These are phyloP conservation scores for Globisporangium uncinulatum DNA, from an alignment of 352 stramenopile genomes.

Conservation along the genomic window DNA sequence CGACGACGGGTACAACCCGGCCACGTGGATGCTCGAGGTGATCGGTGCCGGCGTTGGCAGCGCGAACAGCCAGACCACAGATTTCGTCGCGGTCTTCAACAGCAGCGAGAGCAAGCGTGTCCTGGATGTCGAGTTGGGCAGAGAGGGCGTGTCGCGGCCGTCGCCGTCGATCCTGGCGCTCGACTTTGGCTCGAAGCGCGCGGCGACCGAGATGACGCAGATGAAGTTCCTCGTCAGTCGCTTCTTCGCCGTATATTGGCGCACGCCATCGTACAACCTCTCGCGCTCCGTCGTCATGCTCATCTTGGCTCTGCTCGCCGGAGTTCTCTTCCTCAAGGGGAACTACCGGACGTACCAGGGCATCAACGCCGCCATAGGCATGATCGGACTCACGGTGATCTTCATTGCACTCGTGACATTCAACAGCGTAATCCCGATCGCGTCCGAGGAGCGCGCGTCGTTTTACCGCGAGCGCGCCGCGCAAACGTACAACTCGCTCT, in stretches of 20 bases:
- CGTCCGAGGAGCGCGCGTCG: constrained; percentile 78
- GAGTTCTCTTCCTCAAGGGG: not conserved
- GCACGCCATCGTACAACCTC: constrained; percentile 80
- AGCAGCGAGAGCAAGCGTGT: constrained; percentile 17
- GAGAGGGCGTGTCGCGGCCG: constrained; percentile 21
- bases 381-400: constrained; percentile 76
- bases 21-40: constrained; percentile 23
- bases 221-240: constrained; percentile 28
- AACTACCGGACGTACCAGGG: constrained; percentile 65
- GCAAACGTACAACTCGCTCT: constrained; percentile 84
- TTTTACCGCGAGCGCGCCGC: constrained; percentile 92
- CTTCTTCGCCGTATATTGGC: constrained; percentile 32
- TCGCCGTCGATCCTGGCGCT: constrained; percentile 6
- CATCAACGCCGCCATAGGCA: constrained; percentile 42
- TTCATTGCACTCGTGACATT: constrained; percentile 82
- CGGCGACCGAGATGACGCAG: constrained; percentile 20
- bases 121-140: constrained; percentile 19
- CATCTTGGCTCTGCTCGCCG: constrained; percentile 69
- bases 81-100: constrained; percentile 36
- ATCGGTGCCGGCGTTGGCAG: constrained; percentile 16
- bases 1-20: constrained; percentile 26
- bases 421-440: constrained; percentile 72
- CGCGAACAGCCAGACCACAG: constrained; percentile 13
- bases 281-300: constrained; percentile 62
- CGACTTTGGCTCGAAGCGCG: constrained; percentile 17